A percentile compares a stretch with the other conserved stretches of the same genome.
phyloP scores from a whole-genome alignment of 73 alveolate species.

The Tetrahymena elliotti region DNA sequence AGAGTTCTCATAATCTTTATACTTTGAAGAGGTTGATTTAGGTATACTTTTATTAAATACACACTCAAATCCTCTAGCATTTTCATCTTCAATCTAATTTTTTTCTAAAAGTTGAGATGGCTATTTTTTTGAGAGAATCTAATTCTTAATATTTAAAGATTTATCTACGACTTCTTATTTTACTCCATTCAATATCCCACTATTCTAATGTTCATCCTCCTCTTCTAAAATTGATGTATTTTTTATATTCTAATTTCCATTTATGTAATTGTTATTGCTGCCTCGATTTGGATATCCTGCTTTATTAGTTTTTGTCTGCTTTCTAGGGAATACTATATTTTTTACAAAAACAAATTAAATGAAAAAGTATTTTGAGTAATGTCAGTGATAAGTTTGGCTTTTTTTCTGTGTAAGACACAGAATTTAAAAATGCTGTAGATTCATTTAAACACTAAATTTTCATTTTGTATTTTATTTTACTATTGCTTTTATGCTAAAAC shows the following conservation, averaged over 20 bases:
- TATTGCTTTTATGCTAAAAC: neutral
- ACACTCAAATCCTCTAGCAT: neutral
- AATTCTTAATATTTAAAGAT: neutral
- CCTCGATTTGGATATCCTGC: neutral
- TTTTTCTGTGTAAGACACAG: neutral
- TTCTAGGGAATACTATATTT: neutral
- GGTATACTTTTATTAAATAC: neutral
- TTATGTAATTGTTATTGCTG: neutral
- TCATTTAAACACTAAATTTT: neutral
- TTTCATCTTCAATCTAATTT: neutral
- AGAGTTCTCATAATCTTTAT: neutral
- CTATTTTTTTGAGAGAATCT: neutral
- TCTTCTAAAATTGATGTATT: neutral
- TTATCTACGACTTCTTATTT: neutral
- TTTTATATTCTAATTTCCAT: neutral
- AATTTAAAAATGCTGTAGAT: neutral
- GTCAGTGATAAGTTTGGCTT: neutral
- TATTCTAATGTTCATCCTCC: neutral
- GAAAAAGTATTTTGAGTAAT: neutral
- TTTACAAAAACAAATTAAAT: neutral
- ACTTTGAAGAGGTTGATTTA: neutral
- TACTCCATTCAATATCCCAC: neutral
- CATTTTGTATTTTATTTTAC: neutral
- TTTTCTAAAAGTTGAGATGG: neutral
- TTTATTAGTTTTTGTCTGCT: neutral